Evolutionary conservation across 495 filamentous ascomycete genomes (phyloP).

Genomic region (Xylaria acuta): DNA sequence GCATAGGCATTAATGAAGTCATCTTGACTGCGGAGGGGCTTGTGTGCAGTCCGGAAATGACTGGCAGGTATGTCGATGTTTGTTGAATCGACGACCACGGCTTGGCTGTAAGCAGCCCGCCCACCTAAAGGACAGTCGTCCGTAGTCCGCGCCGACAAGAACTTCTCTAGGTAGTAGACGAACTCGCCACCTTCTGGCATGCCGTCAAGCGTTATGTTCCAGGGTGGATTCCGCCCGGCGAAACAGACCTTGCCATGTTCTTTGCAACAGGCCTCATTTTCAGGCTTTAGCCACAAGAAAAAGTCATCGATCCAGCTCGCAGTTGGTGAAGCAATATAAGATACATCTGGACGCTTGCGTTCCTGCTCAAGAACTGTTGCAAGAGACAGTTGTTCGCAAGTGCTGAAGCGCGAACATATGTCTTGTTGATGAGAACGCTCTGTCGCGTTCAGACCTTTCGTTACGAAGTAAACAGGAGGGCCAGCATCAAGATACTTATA

Average conservation of each 20-base stretch:
- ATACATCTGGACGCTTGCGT: constrained; percentile 85
- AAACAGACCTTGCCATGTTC: constrained; percentile 75
- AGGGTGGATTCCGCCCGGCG: constrained; percentile 71
- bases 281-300: constrained; percentile 92
- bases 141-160: constrained; percentile 80
- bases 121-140: constrained; percentile 87
- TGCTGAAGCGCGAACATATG: constrained; percentile 88
- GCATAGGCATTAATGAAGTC: constrained; percentile 93
- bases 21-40: constrained; percentile 81
- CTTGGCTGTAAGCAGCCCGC: constrained; percentile 82
- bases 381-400: constrained; percentile 81
- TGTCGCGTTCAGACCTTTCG: constrained; percentile 78
- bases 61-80: constrained; percentile 72
- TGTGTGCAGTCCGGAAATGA: constrained; percentile 91
- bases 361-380: constrained; percentile 91
- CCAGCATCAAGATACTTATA: constrained; percentile 90
- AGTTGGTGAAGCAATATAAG: constrained; percentile 88
- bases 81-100: constrained; percentile 77
- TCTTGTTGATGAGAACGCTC: constrained; percentile 75
- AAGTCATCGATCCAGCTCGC: constrained; percentile 98
- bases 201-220: constrained; percentile 85
- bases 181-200: constrained; percentile 96
- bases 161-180: constrained; percentile 79
- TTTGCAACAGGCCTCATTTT: constrained; percentile 79
- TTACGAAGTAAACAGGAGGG: constrained; percentile 96